Base-by-base conservation (phyloP, 371 early-diverging fungal species). In the Rhizopus sp. region DNA sequence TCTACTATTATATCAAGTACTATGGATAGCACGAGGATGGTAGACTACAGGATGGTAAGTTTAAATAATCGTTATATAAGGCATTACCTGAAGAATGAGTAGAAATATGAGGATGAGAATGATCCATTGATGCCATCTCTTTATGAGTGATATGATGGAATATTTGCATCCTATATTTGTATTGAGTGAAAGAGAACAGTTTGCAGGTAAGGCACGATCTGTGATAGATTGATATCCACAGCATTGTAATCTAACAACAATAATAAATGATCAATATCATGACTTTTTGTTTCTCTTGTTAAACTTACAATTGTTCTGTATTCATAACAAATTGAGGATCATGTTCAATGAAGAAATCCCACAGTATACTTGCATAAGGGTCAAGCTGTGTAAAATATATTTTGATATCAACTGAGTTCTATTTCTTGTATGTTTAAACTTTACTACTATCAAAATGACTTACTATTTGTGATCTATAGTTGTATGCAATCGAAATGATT, bases 231-330 rank as follows among this genome's bases (percentile, higher is more conserved):
- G 47, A 53, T 69, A 69, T 31, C 69, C 69, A 46, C 69, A 69
- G 45, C 69, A 69, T 34, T 62, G 47, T 4, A 62, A 49, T 16
- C 69, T 69, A 52, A n/a, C 50, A 37, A 16, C 0, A 50, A 7
- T 42, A n/a, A 35, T 33, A 29, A 51, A 38, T 39, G 7, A 31
- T n/a, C n/a, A n/a, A n/a, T n/a, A n/a, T n/a, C n/a, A 44, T 34
- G n/a, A 50, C 23, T 16, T 23, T n/a, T 35, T 2, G 7, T 35
- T 16, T 38, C 32, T 40, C 30, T 15, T 42, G 4, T n/a, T n/a
- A n/a, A n/a, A n/a, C 67, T 62, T 61, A 69, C 73, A 61, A 52
- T 50, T 64, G 55, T 38, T 73, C 74, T 7, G 70, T 32, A 34
- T 70, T 59, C 0, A 53, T 23, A 41, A 73, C 33, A 16, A 73